A percentile compares a stretch with the other conserved stretches of the same genome.
Evolutionary conservation across 2,329 filamentous ascomycete species (phyloP).

Genomic region (Aspergillus hiratsukae): DNA sequence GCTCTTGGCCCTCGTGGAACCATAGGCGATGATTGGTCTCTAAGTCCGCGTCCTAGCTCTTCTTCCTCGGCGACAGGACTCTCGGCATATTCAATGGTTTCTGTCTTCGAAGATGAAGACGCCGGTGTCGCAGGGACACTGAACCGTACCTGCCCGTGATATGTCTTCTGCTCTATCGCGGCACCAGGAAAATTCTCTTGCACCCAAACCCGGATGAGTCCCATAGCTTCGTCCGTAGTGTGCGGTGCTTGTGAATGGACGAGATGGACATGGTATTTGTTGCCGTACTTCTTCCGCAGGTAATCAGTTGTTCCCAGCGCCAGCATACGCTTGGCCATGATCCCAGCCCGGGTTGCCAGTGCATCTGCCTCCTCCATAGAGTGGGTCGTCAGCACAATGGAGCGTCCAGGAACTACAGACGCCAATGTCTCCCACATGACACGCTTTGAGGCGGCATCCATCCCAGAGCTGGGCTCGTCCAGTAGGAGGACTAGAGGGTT

Average conservation of each 20-base stretch:
- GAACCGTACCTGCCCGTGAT: slow-evolving; percentile 85
- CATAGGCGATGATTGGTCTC: background rate
- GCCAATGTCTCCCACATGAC: slow-evolving; percentile 88
- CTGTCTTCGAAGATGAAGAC: background rate
- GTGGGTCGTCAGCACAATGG: slow-evolving; percentile 83
- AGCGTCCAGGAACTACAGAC: slow-evolving; percentile 69
- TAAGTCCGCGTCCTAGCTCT: background rate
- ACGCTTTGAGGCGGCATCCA: slow-evolving; percentile 86
- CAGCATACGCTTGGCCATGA: slow-evolving; percentile 80
- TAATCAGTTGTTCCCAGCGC: slow-evolving; percentile 72
- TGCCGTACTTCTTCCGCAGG: slow-evolving; percentile 70
- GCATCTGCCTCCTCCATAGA: slow-evolving; percentile 95
- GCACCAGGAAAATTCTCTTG: slow-evolving; percentile 57
- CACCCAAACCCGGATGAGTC: slow-evolving; percentile 63
- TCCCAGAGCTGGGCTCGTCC: slow-evolving; percentile 82
- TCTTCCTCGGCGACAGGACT: background rate
- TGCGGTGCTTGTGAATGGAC: slow-evolving; percentile 71
- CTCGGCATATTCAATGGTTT: background rate
- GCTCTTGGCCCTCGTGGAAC: background rate
- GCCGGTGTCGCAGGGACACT: slow-evolving; percentile 53
- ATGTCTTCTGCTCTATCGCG: slow-evolving; percentile 66
- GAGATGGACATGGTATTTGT: slow-evolving; percentile 75
- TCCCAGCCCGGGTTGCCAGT: slow-evolving; percentile 75
- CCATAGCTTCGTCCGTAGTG: slow-evolving; percentile 65
- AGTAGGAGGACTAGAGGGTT: slow-evolving; percentile 83